Evolutionary conservation across 1,284 basidiomycete species (phyloP), one percentile per base, ranked within the genome.

Genomic region (Boletus calvinii): DNA sequence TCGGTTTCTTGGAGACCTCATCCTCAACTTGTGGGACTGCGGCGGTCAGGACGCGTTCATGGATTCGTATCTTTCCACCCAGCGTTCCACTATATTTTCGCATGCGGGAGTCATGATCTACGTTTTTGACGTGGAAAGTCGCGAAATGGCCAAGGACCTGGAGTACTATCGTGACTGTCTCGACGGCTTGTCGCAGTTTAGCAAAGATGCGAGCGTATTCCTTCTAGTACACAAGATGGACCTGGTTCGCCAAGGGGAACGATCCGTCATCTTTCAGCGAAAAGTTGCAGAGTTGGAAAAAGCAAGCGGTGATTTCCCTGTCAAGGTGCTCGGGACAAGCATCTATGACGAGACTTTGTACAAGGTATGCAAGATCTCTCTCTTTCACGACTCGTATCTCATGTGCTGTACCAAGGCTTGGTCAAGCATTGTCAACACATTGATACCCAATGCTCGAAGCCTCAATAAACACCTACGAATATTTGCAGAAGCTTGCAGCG

Each of bases 341-440:
- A 99, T 99, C 59, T 98, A 95, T 75, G 95, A 99, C 69, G 96
- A 99, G 72, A 94, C 90, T 58, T 73, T 99, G 42, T 99, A 99
- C 77, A 92, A 91, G 79, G 95, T 90, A 65, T 58, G 79, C 65
- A 12, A 41, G 18, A 11, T 37, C 36, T 41, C 4, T 50, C 45
- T 50, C 54, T 41, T 48, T 50, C 22, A 31, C 46, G 26, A 17
- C 22, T 38, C 43, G 42, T 52, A 38, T 42, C 48, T 58, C 46
- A 54, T 52, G 30, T 34, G n/a, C 45, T 55, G 18, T 39, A 22
- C 32, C 8, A 30, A 98, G 92, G 96, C 97, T 10, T 99, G 96
- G 97, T 98, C 97, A 24, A 85, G 85, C 56, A 97, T 99, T 59
- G 94, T 99, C 8, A 94, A 98, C 64, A 94, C 93, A 10, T 81